Base-by-base conservation (phyloP, 305 asterid species). In the Coffea humblotiana region DNA sequence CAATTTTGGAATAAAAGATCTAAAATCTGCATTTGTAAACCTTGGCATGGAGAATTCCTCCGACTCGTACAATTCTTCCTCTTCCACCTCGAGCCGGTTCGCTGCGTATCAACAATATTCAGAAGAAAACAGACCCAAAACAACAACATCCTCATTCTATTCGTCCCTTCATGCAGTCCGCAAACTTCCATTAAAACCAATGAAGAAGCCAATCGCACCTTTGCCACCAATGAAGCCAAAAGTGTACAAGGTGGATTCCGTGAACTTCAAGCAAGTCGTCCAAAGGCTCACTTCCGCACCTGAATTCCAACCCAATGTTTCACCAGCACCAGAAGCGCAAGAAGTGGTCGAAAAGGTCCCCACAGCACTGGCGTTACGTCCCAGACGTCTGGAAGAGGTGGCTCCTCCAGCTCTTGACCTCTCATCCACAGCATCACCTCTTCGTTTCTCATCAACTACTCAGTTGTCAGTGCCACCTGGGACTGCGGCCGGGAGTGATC, bases 361-460 rank as follows among this genome's bases (percentile, higher is more conserved):
- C 6, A 79, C 89, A 1, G 85, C 87, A 47, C 82, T 78, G 1
- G 85, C 82, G 78, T 82, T 65, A 52, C 89, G 63, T 63, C 81
- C 74, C 2, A 69, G 83, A 52, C 81, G 90, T 80, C 80, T 86
- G 49, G 88, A 82, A 81, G 92, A 86, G 88, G 89, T 80, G 85
- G 90, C 94, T 56, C 97, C 93, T 27, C 94, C 97, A 0, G 89
- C 89, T 0, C 86, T 90, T 1, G 89, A 85, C 74, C 88, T 91
- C 49, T 67, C 83, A n/a, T 58, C 71, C 52, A 8, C 77, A 56
- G 16, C 61, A 15, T 23, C 13, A 49, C 67, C 74, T 68, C 51
- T 29, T 23, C 68, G 63, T 68, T 49, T 77, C 75, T 32, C 75
- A 14, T 14, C 72, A 37, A 29, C 27, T 60, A 60, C 65, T 60